Percentiles rank a stretch among this genome's conserved stretches.
Evolutionary conservation across 495 filamentous ascomycete genomes (phyloP).

Genomic region (Collariella sp.): DNA sequence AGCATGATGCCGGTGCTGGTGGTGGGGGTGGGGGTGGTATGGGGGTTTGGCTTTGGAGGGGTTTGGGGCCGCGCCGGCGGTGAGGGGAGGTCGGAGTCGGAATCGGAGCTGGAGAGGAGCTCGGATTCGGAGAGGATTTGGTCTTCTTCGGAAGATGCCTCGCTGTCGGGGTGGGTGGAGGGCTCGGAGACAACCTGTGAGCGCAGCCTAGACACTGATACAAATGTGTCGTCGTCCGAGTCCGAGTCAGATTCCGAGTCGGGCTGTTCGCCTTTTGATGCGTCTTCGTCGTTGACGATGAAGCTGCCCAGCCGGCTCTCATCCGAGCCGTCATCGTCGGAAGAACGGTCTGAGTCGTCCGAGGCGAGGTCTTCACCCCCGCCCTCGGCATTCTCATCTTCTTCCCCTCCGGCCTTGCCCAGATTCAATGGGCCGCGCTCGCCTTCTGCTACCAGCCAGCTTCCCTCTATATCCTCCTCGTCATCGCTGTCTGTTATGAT

Average conservation of each 20-base stretch:
- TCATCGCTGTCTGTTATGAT: constrained; percentile 57
- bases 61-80: background rate
- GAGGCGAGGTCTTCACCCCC: constrained; percentile 69
- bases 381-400: constrained; percentile 81
- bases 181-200: constrained; percentile 23
- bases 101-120: constrained; percentile 37
- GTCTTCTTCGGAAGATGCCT: constrained; percentile 17
- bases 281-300: constrained; percentile 34
- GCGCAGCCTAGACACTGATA: constrained; percentile 35
- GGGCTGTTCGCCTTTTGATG: constrained; percentile 13
- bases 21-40: constrained; percentile 12
- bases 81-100: constrained; percentile 24
- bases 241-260: constrained; percentile 36
- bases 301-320: constrained; percentile 42
- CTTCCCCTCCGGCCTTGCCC: constrained; percentile 69
- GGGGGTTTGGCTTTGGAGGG: background rate
- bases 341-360: constrained; percentile 43
- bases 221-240: constrained; percentile 32
- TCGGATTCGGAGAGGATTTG: constrained; percentile 28
- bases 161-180: constrained; percentile 13
- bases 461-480: constrained; percentile 52
- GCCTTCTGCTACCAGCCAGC: constrained; percentile 64
- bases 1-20: constrained; percentile 43
- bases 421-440: constrained; percentile 49
- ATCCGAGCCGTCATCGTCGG: constrained; percentile 31